phyloP scores from a whole-genome alignment of 1,139 yeast species.

The Kodamaea suecica region DNA sequence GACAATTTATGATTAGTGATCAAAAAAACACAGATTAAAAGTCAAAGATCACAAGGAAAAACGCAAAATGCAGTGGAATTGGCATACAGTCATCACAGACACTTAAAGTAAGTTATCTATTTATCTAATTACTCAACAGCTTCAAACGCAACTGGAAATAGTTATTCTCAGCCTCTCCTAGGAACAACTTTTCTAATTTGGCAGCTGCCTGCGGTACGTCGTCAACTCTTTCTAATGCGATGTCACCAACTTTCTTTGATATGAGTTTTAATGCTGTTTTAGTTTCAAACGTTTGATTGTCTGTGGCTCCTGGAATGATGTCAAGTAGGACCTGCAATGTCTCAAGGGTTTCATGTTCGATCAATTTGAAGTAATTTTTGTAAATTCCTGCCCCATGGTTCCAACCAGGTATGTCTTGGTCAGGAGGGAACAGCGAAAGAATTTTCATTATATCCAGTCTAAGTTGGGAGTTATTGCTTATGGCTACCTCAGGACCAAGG shows the following conservation, averaged over 20 bases:
- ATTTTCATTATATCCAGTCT: slow-evolving; percentile 15
- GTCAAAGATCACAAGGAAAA: too few species aligned
- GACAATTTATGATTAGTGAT: too few species aligned
- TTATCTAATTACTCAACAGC: not conserved
- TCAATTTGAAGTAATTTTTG: slow-evolving; percentile 39
- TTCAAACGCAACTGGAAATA: slow-evolving; percentile 30
- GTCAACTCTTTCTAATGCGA: slow-evolving; percentile 26
- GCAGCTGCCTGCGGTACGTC: slow-evolving; percentile 18
- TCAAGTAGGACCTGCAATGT: slow-evolving; percentile 34
- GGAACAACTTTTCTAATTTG: slow-evolving; percentile 32
- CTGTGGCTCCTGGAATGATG: slow-evolving; percentile 40
- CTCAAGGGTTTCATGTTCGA: slow-evolving; percentile 18
- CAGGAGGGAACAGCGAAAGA: slow-evolving; percentile 27
- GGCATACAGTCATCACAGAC: too few species aligned
- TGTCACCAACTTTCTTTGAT: slow-evolving; percentile 44
- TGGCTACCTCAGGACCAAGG: slow-evolving; percentile 69
- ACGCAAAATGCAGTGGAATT: too few species aligned
- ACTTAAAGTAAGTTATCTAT: not conserved
- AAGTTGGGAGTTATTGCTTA: slow-evolving; percentile 40
- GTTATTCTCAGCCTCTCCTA: slow-evolving; percentile 47
- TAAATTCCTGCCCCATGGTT: slow-evolving; percentile 58
- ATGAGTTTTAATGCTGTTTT: slow-evolving; percentile 53
- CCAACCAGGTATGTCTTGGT: slow-evolving; percentile 53
- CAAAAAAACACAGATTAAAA: too few species aligned
- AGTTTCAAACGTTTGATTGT: slow-evolving; percentile 26